Conservation (phyloP, 1,284 basidiomycete species). For the Microbotryum silenes-acaulis region DNA sequence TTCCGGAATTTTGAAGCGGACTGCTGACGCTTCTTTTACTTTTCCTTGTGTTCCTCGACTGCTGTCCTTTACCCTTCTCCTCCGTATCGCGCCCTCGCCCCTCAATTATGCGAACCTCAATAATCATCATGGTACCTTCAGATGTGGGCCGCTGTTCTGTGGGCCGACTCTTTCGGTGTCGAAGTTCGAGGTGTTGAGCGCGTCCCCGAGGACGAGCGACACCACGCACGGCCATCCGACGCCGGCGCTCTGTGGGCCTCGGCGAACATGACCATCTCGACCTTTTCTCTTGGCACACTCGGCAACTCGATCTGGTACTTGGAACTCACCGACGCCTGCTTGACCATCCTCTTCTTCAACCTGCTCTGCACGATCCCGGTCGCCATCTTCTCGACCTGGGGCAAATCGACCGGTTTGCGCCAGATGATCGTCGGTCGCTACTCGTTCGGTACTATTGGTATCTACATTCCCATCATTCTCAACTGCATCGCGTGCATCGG, state of each 20-base stretch:
- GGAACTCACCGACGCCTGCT: conserved; percentile 53
- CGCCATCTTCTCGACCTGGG: conserved; percentile 54
- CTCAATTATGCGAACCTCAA: not conserved
- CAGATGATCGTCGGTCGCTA: conserved; percentile 43
- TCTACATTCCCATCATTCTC: conserved; percentile 30
- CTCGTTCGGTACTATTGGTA: conserved; percentile 40
- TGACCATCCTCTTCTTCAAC: conserved; percentile 73
- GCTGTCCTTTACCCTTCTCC: too few relatives aligned
- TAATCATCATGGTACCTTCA: not conserved
- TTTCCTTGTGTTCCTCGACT: too few relatives aligned
- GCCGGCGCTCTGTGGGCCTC: conserved; percentile 16
- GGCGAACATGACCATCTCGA: conserved; percentile 39
- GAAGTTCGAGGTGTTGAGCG: conserved; percentile 31
- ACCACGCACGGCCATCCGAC: conserved; percentile 18
- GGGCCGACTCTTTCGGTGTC: conserved; percentile 28
- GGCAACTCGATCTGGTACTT: conserved; percentile 54
- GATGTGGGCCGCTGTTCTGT: conserved; percentile 24
- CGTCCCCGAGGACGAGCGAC: conserved; percentile 21
- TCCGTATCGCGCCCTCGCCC: too few relatives aligned
- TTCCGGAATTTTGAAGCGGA: too few relatives aligned
- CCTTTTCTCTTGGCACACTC: conserved; percentile 65
- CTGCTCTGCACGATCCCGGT: conserved; percentile 41
- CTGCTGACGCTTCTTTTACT: too few relatives aligned
- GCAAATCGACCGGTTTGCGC: conserved; percentile 62
- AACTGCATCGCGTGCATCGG: conserved; percentile 33